Conservation (phyloP, 1,284 basidiomycete species). For the Sanghuangporus sanghuang region DNA sequence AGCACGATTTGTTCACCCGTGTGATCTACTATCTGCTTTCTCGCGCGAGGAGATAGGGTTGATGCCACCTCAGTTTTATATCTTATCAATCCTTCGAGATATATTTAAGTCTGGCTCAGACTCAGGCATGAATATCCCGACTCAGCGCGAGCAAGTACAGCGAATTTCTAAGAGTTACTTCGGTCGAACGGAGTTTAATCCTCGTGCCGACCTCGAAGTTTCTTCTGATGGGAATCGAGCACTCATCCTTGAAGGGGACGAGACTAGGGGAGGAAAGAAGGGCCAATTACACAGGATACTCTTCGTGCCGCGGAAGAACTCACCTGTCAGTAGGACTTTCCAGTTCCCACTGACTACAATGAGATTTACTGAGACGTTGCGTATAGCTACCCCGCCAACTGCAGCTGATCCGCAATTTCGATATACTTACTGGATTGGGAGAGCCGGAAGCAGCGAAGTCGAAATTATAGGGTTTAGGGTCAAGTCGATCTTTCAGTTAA, state of each 20-base stretch:
- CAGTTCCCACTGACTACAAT: no score
- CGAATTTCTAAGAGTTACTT: slow-evolving; percentile 49
- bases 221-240: slow-evolving; percentile 36
- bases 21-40: slow-evolving; percentile 46
- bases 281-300: slow-evolving; percentile 53
- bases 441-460: neutral
- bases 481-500: neutral
- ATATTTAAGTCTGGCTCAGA: slow-evolving; percentile 34
- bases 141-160: slow-evolving; percentile 41
- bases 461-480: neutral
- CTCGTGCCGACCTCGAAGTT: slow-evolving; percentile 34
- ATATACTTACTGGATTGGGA: slow-evolving; percentile 46
- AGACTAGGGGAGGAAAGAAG: slow-evolving; percentile 51
- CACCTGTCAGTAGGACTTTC: slow-evolving; percentile 23
- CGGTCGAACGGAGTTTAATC: slow-evolving; percentile 56
- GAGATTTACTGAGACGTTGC: neutral
- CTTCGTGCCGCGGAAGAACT: slow-evolving; percentile 40
- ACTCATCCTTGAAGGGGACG: slow-evolving; percentile 64
- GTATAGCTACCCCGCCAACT: slow-evolving; percentile 44
- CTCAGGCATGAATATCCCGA: slow-evolving; percentile 30
- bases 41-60: slow-evolving; percentile 44
- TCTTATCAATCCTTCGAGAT: slow-evolving; percentile 51
- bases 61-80: slow-evolving; percentile 71
- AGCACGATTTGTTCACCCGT: slow-evolving; percentile 55
- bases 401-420: slow-evolving; percentile 49